phyloP scores from a whole-genome alignment of 2,329 filamentous ascomycete genomes.

The Sclerotinia borealis region DNA sequence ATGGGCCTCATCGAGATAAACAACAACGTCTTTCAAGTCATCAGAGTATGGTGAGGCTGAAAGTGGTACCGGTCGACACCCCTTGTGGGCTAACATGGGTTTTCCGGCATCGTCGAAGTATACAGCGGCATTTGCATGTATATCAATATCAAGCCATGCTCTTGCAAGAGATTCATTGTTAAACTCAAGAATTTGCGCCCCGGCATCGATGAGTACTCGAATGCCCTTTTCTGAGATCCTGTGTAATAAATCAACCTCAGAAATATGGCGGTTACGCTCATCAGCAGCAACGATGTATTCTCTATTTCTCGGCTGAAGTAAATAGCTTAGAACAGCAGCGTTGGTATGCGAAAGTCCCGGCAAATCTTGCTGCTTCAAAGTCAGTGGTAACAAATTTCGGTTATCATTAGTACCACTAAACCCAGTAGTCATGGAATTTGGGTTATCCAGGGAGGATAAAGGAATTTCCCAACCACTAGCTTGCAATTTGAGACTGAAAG shows the following conservation, averaged over 20 bases:
- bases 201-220: conserved; percentile 56
- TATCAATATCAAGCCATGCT: conserved; percentile 21
- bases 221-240: conserved; percentile 38
- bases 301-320: conserved; percentile 48
- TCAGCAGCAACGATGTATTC: conserved; percentile 43
- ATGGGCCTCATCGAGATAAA: conserved; percentile 29
- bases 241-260: conserved; percentile 41
- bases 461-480: conserved; percentile 65
- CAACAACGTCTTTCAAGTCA: conserved; percentile 20
- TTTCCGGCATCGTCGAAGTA: conserved; percentile 20
- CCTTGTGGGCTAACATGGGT: conserved; percentile 17
- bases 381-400: conserved; percentile 51
- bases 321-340: conserved; percentile 54
- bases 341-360: conserved; percentile 51
- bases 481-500: conserved; percentile 58
- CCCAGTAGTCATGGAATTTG: conserved; percentile 50
- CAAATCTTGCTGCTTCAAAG: conserved; percentile 56
- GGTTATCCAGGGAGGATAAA: conserved; percentile 38
- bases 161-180: conserved; percentile 35
- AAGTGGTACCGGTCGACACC: conserved; percentile 19
- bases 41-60: conserved; percentile 22
- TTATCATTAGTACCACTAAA: conserved; percentile 71
- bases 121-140: conserved; percentile 14
- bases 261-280: conserved; percentile 34
- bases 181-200: conserved; percentile 58